Evolutionary conservation across 352 stramenopile genomes (phyloP).

Genomic region (Phytophthora crassamura): DNA sequence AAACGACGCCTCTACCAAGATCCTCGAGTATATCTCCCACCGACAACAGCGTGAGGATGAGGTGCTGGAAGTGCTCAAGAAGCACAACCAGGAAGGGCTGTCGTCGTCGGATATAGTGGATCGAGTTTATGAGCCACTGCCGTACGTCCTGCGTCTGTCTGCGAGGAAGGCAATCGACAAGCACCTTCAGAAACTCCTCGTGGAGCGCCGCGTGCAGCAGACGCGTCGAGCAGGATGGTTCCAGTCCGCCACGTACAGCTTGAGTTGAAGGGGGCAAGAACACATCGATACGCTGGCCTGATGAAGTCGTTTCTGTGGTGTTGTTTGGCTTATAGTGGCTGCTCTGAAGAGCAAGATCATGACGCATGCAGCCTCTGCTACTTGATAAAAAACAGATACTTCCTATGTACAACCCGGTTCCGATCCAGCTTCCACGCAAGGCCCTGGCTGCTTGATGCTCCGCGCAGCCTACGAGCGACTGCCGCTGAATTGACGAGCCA

Average conservation of each 20-base stretch:
- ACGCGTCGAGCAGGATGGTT: constrained; percentile 33
- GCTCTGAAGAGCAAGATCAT: constrained; percentile 35
- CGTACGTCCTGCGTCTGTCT: constrained; percentile 57
- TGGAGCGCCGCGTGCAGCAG: constrained; percentile 47
- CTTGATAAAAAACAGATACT: constrained; percentile 20
- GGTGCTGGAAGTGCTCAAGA: constrained; percentile 54
- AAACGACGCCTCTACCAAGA: constrained; percentile 62
- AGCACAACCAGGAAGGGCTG: constrained; percentile 20
- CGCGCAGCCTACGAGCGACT: constrained; percentile 23
- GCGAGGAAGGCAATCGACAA: constrained; percentile 64
- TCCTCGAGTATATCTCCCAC: constrained; percentile 81
- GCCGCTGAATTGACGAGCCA: constrained; percentile 51
- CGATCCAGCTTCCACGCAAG: constrained; percentile 39
- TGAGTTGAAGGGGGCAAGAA: constrained; percentile 20
- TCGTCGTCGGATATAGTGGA: constrained; percentile 57
- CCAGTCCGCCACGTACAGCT: constrained; percentile 40
- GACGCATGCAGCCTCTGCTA: constrained; percentile 32
- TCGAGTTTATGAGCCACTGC: constrained; percentile 62
- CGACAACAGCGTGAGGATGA: constrained; percentile 75
- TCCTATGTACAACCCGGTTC: constrained; percentile 39
- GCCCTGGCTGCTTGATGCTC: constrained; percentile 19
- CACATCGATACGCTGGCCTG: constrained; percentile 15
- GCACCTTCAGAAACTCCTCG: constrained; percentile 69
- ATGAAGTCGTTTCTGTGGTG: constrained; percentile 23
- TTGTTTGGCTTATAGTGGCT: constrained; percentile 32